These are phyloP conservation scores for Claviceps sorghi DNA, from an alignment of 2,329 filamentous ascomycete genomes.

Conservation along the genomic window DNA sequence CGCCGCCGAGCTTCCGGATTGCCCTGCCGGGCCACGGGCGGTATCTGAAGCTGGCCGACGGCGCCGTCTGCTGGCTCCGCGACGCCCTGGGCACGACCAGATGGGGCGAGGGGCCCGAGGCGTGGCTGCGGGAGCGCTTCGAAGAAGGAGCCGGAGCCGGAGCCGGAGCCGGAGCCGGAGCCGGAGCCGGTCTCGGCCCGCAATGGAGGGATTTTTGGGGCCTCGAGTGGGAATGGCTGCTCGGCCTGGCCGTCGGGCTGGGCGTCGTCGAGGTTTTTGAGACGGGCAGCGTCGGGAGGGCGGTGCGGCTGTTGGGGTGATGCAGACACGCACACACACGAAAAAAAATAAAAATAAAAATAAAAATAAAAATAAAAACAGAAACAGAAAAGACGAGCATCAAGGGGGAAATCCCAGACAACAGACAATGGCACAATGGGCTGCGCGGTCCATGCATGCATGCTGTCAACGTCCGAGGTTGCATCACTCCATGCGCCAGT, in stretches of 20 bases:
- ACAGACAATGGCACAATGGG: too few species aligned
- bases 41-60: slow-evolving; percentile 50
- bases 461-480: too few species aligned
- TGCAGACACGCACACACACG: too few species aligned
- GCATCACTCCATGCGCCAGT: too few species aligned
- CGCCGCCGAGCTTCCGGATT: slow-evolving; percentile 30
- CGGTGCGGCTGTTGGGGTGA: slow-evolving; percentile 28
- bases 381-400: too few species aligned
- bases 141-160: too few species aligned
- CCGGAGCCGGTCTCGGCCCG: slow-evolving; percentile 13
- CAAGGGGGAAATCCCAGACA: too few species aligned
- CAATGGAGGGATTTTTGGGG: slow-evolving; percentile 57
- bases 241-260: slow-evolving; percentile 55
- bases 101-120: slow-evolving; percentile 48
- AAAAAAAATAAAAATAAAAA: too few species aligned
- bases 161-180: slow-evolving; percentile 32
- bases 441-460: too few species aligned
- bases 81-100: slow-evolving; percentile 42
- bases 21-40: slow-evolving; percentile 52
- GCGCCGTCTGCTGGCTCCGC: slow-evolving; percentile 46
- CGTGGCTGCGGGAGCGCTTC: slow-evolving; percentile 51
- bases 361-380: too few species aligned
- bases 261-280: slow-evolving; percentile 62
- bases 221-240: slow-evolving; percentile 54
- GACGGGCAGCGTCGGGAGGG: slow-evolving; percentile 57